Evolutionary conservation across 306 rosid species (phyloP), one percentile per base, ranked within the genome.

Genomic region (Lathyrus aphaca): DNA sequence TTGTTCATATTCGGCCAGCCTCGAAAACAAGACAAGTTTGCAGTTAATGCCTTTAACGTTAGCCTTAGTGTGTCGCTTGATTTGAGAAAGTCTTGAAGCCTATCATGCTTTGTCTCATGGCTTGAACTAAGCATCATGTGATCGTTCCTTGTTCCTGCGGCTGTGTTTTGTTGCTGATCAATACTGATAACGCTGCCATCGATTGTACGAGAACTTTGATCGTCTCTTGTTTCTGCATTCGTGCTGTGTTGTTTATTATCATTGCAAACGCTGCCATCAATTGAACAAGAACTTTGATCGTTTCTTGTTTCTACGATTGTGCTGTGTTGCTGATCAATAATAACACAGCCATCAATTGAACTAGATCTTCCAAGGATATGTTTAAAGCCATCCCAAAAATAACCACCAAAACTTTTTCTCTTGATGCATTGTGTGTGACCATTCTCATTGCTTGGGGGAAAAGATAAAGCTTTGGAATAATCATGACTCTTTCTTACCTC

Each of bases 1-100:
- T 93, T 96, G 40, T 84, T 96, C 98, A 93, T 90, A 82, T 88
- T 93, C 38, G 98, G 98, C 98, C 98, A 93, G 66, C 96, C 94
- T 40, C 96, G 86, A 80, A 88, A 93, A 58, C 90, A 88, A 49
- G 96, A 88, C 50, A 93, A 61, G 79, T 84, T 87, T 12, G 75
- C 63, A 19, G 74, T 78, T 37, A 93, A 69, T 14, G 97, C 97
- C 25, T 74, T 83, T 29, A 93, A 76, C 17, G 86, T 39, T 77
- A 93, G 81, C 58, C 83, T 88, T 25, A 86, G 76, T 2, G 84
- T 71, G 69, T 88, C 90, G 62, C 89, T 74, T 11, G 91, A 77
- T 56, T 74, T 78, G 63, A 93, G 84, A 84, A 93, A 90, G 18
- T 90, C 92, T 55, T 71, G 80, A 71, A 93, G 87, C 73, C 80